Percentiles rank a stretch among this genome's conserved stretches.
These are phyloP conservation scores for Alternaria postmessia DNA, from an alignment of 2,329 filamentous ascomycete genomes.

Conservation along the genomic window DNA sequence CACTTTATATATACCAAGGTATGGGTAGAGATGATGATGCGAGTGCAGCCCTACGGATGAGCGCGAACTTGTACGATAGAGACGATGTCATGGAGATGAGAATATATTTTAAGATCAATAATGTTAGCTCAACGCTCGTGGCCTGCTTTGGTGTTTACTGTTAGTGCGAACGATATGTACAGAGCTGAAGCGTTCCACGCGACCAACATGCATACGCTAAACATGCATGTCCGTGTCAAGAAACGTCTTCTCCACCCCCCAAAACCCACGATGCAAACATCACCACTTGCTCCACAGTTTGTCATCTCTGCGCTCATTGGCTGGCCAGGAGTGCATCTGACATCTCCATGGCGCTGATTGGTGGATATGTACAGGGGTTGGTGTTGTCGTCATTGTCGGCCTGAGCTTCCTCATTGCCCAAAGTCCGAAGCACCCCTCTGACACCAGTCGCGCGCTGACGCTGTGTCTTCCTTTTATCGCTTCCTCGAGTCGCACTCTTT, in stretches of 20 bases:
- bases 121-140: background rate
- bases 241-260: background rate
- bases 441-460: slow-evolving; percentile 3
- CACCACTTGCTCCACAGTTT: slow-evolving; percentile 10
- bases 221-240: slow-evolving; percentile 5
- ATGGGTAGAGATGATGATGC: background rate
- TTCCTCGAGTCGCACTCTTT: background rate
- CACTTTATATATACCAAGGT: background rate
- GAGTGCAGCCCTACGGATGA: slow-evolving; percentile 2
- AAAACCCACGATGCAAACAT: slow-evolving; percentile 22
- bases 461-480: background rate
- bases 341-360: slow-evolving; percentile 23
- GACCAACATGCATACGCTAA: slow-evolving; percentile 4
- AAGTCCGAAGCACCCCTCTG: slow-evolving; percentile 24
- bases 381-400: slow-evolving; percentile 28
- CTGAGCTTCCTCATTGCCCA: slow-evolving; percentile 21
- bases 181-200: slow-evolving; percentile 4
- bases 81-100: slow-evolving; percentile 2
- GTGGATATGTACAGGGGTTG: slow-evolving; percentile 19
- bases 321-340: background rate
- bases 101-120: slow-evolving; percentile 3
- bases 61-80: slow-evolving; percentile 20
- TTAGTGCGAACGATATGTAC: background rate
- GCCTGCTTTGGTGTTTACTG: background rate
- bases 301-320: slow-evolving; percentile 16